These are phyloP conservation scores for Penicillium maclennaniae DNA, from an alignment of 495 filamentous ascomycete genomes.

Conservation along the genomic window DNA sequence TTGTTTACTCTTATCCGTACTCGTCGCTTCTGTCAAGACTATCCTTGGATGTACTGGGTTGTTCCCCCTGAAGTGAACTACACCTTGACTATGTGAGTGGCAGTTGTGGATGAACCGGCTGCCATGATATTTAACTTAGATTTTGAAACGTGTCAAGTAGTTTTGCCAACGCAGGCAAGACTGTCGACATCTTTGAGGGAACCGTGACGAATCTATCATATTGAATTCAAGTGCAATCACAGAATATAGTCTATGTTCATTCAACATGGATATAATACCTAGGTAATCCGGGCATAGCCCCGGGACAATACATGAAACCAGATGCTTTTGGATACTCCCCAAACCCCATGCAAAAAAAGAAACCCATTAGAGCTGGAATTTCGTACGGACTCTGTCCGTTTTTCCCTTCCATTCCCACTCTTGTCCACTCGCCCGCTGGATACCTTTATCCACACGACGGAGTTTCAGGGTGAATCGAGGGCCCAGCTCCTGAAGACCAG, in stretches of 20 bases:
- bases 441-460: constrained; percentile 83
- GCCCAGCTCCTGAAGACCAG: constrained; percentile 81
- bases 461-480: constrained; percentile 85
- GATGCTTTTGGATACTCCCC: constrained; percentile 27
- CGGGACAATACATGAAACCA: not conserved
- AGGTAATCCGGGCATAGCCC: constrained; percentile 4
- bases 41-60: no score
- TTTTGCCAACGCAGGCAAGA: no score
- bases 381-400: constrained; percentile 90
- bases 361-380: constrained; percentile 71
- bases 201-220: not conserved
- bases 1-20: no score
- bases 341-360: constrained; percentile 25
- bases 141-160: no score
- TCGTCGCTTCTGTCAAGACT: no score
- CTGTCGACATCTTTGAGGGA: no score
- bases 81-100: no score
- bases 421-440: constrained; percentile 75
- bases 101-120: no score
- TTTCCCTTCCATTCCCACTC: constrained; percentile 93
- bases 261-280: constrained; percentile 3
- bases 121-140: no score
- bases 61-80: no score
- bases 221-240: not conserved
- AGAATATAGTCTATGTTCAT: constrained; percentile 12